phyloP scores from a whole-genome alignment of 2,329 filamentous ascomycete genomes.

The Penicillium aurantiogriseum region DNA sequence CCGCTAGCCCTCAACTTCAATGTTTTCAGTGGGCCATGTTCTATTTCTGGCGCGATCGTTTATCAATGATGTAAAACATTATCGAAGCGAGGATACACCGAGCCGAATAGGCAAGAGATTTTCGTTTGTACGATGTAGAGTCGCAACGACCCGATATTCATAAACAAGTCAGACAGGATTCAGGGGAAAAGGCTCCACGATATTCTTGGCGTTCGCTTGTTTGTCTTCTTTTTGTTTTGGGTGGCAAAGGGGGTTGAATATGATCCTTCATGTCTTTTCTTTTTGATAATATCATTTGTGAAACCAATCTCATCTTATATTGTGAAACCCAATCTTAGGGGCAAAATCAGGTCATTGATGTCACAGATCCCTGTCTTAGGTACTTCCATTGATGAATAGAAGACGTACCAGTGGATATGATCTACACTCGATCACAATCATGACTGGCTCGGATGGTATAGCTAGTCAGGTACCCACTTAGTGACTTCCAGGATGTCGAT shows the following conservation, averaged over 20 bases:
- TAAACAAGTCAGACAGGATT: not conserved
- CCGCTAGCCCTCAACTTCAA: not conserved
- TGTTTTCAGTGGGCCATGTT: not conserved
- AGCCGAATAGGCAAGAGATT: slow-evolving; percentile 5
- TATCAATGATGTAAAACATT: not conserved
- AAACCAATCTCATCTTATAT: not conserved
- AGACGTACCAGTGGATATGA: slow-evolving; percentile 1
- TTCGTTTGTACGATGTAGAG: not conserved
- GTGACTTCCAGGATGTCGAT: slow-evolving; percentile 6
- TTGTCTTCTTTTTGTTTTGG: not conserved
- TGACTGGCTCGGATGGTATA: slow-evolving; percentile 3
- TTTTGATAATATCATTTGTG: not conserved
- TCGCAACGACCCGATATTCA: not conserved
- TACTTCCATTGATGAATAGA: not conserved
- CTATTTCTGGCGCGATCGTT: slow-evolving; percentile 1
- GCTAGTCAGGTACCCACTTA: slow-evolving; percentile 3
- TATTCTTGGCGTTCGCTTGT: slow-evolving; percentile 2
- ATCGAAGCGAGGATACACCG: not conserved
- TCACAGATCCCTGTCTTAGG: not conserved
- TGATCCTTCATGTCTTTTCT: not conserved
- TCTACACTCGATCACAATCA: slow-evolving; percentile 5
- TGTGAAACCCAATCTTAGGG: not conserved
- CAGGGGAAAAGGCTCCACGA: slow-evolving; percentile 9
- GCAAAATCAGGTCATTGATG: not conserved
- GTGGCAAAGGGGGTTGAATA: not conserved